These are phyloP conservation scores for Cladosporium velox DNA, from an alignment of 2,329 filamentous ascomycete species.

Conservation along the genomic window DNA sequence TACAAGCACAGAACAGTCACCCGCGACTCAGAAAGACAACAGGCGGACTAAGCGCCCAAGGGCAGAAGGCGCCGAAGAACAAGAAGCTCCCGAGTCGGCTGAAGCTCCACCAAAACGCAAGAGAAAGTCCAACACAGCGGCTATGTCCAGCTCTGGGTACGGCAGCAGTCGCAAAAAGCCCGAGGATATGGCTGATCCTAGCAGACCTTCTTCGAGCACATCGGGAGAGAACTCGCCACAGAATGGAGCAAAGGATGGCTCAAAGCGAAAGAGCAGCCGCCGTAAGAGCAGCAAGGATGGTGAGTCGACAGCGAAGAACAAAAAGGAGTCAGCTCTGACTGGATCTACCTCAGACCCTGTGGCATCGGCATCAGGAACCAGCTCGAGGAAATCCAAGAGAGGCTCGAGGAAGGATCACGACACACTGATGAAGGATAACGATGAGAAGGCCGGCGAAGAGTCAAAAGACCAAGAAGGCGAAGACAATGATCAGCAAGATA, in stretches of 20 bases:
- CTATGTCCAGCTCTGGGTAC: slow-evolving; percentile 76
- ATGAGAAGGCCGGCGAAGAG: slow-evolving; percentile 31
- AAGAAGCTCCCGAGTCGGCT: slow-evolving; percentile 30
- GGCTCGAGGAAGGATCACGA: slow-evolving; percentile 37
- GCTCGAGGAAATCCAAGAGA: slow-evolving; percentile 37
- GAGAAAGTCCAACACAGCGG: slow-evolving; percentile 44
- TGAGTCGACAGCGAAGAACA: slow-evolving; percentile 30
- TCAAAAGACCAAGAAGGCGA: slow-evolving; percentile 39
- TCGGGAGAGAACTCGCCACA: slow-evolving; percentile 61
- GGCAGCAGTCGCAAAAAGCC: slow-evolving; percentile 31
- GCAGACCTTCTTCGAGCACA: slow-evolving; percentile 64
- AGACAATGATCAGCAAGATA: slow-evolving; percentile 55
- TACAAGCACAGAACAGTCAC: slow-evolving; percentile 54
- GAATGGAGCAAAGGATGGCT: slow-evolving; percentile 60
- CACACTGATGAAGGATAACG: slow-evolving; percentile 38
- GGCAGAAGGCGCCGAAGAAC: slow-evolving; percentile 45
- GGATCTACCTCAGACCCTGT: slow-evolving; percentile 39
- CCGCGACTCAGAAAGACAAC: slow-evolving; percentile 45
- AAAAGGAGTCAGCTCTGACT: slow-evolving; percentile 5
- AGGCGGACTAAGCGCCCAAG: slow-evolving; percentile 61
- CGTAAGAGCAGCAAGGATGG: slow-evolving; percentile 61
- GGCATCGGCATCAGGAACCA: slow-evolving; percentile 36
- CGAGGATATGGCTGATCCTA: slow-evolving; percentile 28
- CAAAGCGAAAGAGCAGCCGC: slow-evolving; percentile 72
- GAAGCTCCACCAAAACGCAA: slow-evolving; percentile 61